Percentiles rank a stretch among this genome's conserved stretches.
Evolutionary conservation across 371 early-diverging fungal genomes (phyloP).

Genomic region (Apophysomyces variabilis): DNA sequence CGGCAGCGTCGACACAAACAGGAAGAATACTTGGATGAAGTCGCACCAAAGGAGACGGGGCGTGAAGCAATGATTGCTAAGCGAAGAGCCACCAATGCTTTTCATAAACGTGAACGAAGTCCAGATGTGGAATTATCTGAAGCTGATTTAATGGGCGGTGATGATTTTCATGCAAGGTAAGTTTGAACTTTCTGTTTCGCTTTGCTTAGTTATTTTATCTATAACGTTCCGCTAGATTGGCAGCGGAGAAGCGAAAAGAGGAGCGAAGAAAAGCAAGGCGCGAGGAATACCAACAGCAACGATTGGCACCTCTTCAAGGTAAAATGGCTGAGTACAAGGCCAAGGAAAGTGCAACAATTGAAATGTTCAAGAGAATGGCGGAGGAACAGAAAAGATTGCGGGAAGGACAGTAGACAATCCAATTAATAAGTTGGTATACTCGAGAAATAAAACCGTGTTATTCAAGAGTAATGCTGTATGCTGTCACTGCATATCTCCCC

Average conservation of each 20-base stretch:
- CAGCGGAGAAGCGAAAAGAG: constrained; percentile 51
- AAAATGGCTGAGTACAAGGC: constrained; percentile 59
- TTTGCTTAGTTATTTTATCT: constrained; percentile 14
- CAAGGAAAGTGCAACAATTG: constrained; percentile 72
- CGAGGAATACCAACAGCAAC: constrained; percentile 38
- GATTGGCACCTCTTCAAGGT: constrained; percentile 45
- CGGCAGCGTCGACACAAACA: constrained; percentile 44
- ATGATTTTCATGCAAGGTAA: constrained; percentile 58
- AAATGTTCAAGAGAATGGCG: constrained; percentile 72
- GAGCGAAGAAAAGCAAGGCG: constrained; percentile 51
- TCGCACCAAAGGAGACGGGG: constrained; percentile 83
- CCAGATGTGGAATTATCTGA: constrained; percentile 80
- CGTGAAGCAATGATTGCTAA: constrained; percentile 76
- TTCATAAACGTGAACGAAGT: constrained; percentile 71
- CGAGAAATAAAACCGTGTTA: too few species aligned
- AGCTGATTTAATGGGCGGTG: constrained; percentile 71
- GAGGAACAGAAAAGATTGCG: constrained; percentile 47
- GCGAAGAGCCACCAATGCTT: constrained; percentile 63
- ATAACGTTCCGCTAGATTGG: constrained; percentile 33
- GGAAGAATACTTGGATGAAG: constrained; percentile 76
- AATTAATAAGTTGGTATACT: neutral
- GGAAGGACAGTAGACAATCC: constrained; percentile 5
- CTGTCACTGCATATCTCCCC: too few species aligned
- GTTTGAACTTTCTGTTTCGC: constrained; percentile 4
- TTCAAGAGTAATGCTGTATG: too few species aligned